Evolutionary conservation across 1,139 yeast genomes (phyloP), one percentile per base, ranked within the genome.

Genomic region (Komagataea norvegica): DNA sequence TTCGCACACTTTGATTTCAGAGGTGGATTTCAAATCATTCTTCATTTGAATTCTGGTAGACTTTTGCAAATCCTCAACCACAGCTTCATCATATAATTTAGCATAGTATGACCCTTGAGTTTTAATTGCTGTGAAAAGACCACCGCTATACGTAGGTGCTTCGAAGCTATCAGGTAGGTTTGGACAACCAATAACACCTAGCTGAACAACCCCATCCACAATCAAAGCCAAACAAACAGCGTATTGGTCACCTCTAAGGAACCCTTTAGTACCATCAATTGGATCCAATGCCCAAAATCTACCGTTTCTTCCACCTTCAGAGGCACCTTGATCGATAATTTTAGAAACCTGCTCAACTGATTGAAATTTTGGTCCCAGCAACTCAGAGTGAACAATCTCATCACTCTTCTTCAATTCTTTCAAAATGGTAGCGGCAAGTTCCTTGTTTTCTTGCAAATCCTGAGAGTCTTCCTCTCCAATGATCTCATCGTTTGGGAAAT

Each of bases 221-320:
- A 91, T 79, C 47, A 91, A 67, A 0, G 95, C 96, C 39, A 91
- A 67, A 57, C 99, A 93, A 3, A 91, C 95, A 4, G 98, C 97
- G 61, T 87, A 91, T 60, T 91, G 99, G 45, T 89, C 97, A 29
- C 95, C 95, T 56, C 99, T 72, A 42, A 91, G 67, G 56, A 91
- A 91, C 0, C 99, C 99, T 59, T 89, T 89, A 16, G 99, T 91
- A 13, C 99, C 99, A 57, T 91, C 99, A 46, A 91, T 89, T 24
- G 99, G 99, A 57, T 91, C 99, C 54, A 91, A 65, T 0, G 97
- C 95, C 99, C 99, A 91, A 60, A 85, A 78, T 46, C 97, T 70
- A 22, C 96, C 95, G 32, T 62, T 67, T 26, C 66, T 51, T 4
- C 96, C 95, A 38, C 96, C 96, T 44, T 70, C 56, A 26, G 84